Conservation (phyloP, 2,329 filamentous ascomycete genomes). For the Paraphaeosphaeria sporulosa region DNA sequence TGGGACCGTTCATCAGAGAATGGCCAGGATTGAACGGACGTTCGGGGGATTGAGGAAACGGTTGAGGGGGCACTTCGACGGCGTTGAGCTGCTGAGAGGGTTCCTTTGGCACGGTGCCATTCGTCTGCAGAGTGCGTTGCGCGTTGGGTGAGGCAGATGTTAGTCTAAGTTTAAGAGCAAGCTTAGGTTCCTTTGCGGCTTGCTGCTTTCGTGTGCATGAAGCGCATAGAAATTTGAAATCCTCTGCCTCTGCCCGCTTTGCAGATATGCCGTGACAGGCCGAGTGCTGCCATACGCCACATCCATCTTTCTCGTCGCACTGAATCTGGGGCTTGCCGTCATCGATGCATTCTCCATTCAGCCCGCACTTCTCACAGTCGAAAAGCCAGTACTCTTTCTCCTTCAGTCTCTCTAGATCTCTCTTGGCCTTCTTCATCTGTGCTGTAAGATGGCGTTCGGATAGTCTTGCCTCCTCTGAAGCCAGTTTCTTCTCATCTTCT, state of each 20-base stretch:
- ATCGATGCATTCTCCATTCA: constrained; percentile 86
- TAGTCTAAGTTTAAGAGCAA: constrained; percentile 67
- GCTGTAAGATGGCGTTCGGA: constrained; percentile 83
- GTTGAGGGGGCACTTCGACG: constrained; percentile 31
- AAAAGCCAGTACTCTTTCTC: constrained; percentile 88
- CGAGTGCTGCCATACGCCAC: constrained; percentile 97
- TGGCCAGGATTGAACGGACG: constrained; percentile 32
- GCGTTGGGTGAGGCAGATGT: constrained; percentile 57
- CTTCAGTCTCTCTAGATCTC: constrained; percentile 74
- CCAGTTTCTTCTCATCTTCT: constrained; percentile 71
- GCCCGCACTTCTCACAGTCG: constrained; percentile 86
- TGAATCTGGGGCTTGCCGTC: constrained; percentile 93
- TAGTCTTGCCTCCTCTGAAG: constrained; percentile 59
- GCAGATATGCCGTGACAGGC: constrained; percentile 85
- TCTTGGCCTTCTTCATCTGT: constrained; percentile 81
- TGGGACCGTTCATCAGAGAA: constrained; percentile 52
- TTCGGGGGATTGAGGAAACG: constrained; percentile 22
- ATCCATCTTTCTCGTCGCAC: constrained; percentile 74
- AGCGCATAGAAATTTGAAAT: constrained; percentile 86
- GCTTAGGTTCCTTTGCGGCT: constrained; percentile 67
- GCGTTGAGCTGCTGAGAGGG: constrained; percentile 25
- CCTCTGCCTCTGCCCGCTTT: constrained; percentile 84
- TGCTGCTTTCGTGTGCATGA: constrained; percentile 76
- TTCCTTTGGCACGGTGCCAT: constrained; percentile 24
- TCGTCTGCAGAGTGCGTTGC: constrained; percentile 22